Evolutionary conservation across 2,329 filamentous ascomycete species (phyloP), one percentile per base, ranked within the genome.

Genomic region (Hypoxylon sp.): DNA sequence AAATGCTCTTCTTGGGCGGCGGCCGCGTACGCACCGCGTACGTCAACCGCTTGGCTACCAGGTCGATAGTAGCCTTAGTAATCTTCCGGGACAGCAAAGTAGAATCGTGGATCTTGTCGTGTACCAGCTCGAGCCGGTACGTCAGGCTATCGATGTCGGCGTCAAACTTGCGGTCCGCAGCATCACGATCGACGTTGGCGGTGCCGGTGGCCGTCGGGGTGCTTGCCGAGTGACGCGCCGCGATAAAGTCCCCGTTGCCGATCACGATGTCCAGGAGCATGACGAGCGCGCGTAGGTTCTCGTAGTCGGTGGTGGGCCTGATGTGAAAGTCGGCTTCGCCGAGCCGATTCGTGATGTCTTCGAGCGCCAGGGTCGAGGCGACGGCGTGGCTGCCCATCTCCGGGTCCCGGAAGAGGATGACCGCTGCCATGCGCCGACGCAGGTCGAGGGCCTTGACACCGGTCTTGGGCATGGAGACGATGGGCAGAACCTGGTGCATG

Each of bases 61-160:
- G 84, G 71, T 96, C 91, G 39, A 97, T 82, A 10, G 85, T 83
- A 56, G 88, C 88, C 77, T 97, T 97, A 11, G 91, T 88, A 72
- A 96, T 88, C 28, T 91, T 90, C 28, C 91, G 85, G 15, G 85
- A 84, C 60, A 95, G 82, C 46, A 92, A 90, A 41, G 91, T 92
- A 1, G 89, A 85, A 71, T 93, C 91, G 61, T 89, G 85, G 71
- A 97, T 96, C 39, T 84, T 84, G 59, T 81, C 80, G 76, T 82
- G 83, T 30, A 88, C 78, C 15, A 78, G 75, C 65, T 89, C 87
- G 53, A 96, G 80, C 32, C 80, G 81, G 17, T 78, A 77, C 1
- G 87, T 82, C 4, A 97, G 81, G 20, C 78, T 80, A 75, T 97
- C 93, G 32, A 97, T 81, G 10, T 88, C 82, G 5, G 79, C 76